phyloP scores from a whole-genome alignment of 177 flowering plant species.

The Telopea speciosissima region DNA sequence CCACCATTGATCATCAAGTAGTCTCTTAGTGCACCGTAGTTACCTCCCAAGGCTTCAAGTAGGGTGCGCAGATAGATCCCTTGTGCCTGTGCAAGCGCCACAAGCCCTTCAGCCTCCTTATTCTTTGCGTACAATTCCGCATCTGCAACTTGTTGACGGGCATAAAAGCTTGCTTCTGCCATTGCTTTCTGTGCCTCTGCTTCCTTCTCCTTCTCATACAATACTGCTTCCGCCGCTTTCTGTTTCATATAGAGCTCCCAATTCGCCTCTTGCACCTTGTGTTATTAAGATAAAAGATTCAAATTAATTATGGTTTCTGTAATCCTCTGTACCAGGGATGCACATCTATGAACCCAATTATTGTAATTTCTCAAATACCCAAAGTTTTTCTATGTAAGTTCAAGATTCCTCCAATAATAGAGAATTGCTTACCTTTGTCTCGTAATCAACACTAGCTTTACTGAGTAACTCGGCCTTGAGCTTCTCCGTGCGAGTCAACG shows the following conservation, averaged over 20 bases:
- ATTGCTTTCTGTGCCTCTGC: conserved; percentile 4
- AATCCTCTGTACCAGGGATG: no score
- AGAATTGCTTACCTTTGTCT: no score
- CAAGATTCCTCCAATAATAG: no score
- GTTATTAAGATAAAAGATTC: no score
- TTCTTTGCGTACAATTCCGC: conserved; percentile 11
- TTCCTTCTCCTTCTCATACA: conserved; percentile 6
- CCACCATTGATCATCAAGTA: conserved; percentile 17
- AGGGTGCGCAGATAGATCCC: conserved; percentile 6
- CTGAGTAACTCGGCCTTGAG: conserved; percentile 1
- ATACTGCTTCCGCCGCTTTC: conserved; percentile 10
- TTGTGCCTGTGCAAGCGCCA: conserved; percentile 10
- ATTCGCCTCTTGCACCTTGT: conserved; percentile 10
- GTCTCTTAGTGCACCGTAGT: conserved; percentile 11
- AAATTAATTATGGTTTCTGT: no score
- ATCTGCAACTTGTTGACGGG: conserved; percentile 10
- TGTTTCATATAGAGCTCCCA: conserved; percentile 7
- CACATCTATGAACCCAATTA: no score
- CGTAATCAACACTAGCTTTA: neutral
- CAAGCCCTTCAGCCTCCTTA: conserved; percentile 12
- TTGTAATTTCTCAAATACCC: no score
- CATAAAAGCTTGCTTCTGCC: conserved; percentile 6
- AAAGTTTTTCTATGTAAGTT: no score
- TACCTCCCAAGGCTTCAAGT: conserved; percentile 10
- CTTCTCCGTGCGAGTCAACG: neutral